A percentile compares a stretch with the other conserved stretches of the same genome.
Conservation (phyloP, 768 basidiomycete genomes). For the Botryobasidium botryosum region DNA sequence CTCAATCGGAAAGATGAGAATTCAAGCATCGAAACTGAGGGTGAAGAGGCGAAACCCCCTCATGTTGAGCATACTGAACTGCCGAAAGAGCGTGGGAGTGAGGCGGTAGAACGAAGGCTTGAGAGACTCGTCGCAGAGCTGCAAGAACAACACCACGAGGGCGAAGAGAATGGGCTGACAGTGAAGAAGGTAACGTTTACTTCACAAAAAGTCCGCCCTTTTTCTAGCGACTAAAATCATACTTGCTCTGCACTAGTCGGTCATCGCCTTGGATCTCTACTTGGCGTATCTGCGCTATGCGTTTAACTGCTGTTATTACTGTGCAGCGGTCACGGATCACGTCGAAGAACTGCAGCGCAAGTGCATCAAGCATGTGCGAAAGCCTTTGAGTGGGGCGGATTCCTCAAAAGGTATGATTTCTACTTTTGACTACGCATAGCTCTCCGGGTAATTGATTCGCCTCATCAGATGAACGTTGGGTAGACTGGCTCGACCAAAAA, state of each 20-base stretch:
- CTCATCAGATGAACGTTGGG: constrained; percentile 65
- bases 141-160: constrained; percentile 40
- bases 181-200: constrained; percentile 44
- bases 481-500: constrained; percentile 78
- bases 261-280: constrained; percentile 78
- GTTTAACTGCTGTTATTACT: constrained; percentile 95
- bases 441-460: constrained; percentile 4
- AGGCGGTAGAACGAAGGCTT: constrained; percentile 67
- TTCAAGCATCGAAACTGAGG: constrained; percentile 23
- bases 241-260: constrained; percentile 30
- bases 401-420: not conserved
- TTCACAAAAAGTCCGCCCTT: too few relatives aligned
- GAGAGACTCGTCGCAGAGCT: constrained; percentile 59
- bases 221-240: too few relatives aligned
- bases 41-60: constrained; percentile 26
- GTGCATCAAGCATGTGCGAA: constrained; percentile 83
- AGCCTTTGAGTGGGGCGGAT: constrained; percentile 27
- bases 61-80: constrained; percentile 22
- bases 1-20: constrained; percentile 17
- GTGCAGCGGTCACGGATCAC: constrained; percentile 82
- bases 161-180: constrained; percentile 49
- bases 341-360: constrained; percentile 89
- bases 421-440: not conserved
- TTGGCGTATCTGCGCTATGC: constrained; percentile 85
- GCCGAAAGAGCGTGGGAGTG: constrained; percentile 47